These are phyloP conservation scores for Monilinia laxa DNA, from an alignment of 2,329 filamentous ascomycete genomes.

Conservation along the genomic window DNA sequence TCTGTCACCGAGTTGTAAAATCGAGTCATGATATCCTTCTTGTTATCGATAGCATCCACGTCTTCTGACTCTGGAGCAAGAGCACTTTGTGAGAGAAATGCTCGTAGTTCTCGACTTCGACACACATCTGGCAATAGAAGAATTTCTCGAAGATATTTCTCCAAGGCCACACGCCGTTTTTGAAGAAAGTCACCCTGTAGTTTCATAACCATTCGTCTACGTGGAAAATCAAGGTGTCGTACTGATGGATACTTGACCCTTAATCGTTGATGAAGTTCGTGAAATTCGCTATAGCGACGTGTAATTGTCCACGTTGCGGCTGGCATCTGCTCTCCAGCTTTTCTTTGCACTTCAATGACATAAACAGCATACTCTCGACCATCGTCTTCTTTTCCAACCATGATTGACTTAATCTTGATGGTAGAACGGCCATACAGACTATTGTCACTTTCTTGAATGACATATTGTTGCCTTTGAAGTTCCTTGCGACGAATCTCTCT, in stretches of 20 bases:
- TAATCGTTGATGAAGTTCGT: slow-evolving; percentile 88
- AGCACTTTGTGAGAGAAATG: slow-evolving; percentile 88
- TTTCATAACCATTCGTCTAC: slow-evolving; percentile 91
- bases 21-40: slow-evolving; percentile 86
- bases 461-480: slow-evolving; percentile 93
- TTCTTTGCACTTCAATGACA: slow-evolving; percentile 84
- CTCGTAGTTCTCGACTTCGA: slow-evolving; percentile 84
- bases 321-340: slow-evolving; percentile 92
- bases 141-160: slow-evolving; percentile 80
- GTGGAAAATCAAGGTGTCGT: slow-evolving; percentile 85
- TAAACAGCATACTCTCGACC: slow-evolving; percentile 93
- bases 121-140: slow-evolving; percentile 89
- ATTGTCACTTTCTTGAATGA: slow-evolving; percentile 96
- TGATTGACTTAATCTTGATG: slow-evolving; percentile 86
- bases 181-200: slow-evolving; percentile 93
- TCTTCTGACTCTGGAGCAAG: slow-evolving; percentile 60
- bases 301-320: slow-evolving; percentile 92
- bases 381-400: slow-evolving; percentile 88
- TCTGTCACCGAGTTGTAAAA: slow-evolving; percentile 97
- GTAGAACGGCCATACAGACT: slow-evolving; percentile 90
- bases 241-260: slow-evolving; percentile 84
- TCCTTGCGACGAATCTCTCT: slow-evolving; percentile 92
- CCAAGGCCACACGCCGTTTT: slow-evolving; percentile 79
- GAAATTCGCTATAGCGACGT: slow-evolving; percentile 95
- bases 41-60: slow-evolving; percentile 59